Evolutionary conservation across 208 protist genomes (phyloP).

Genomic region (Leptomonas seymouri): DNA sequence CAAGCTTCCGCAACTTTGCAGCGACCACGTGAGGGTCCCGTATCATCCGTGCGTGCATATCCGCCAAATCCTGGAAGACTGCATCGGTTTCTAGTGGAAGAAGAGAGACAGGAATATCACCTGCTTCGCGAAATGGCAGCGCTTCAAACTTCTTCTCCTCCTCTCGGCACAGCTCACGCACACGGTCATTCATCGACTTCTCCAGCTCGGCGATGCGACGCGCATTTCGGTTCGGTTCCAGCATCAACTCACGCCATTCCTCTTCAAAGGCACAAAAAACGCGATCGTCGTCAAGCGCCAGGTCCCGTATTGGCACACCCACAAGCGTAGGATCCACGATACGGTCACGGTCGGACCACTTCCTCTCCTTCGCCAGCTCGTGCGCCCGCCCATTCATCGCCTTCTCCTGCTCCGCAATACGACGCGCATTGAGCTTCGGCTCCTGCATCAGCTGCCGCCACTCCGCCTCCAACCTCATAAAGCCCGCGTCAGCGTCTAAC

Average conservation of each 20-base stretch:
- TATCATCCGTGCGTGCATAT: slow-evolving; percentile 9
- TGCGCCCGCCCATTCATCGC: neutral
- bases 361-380: neutral
- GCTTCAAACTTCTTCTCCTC: neutral
- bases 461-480: slow-evolving; percentile 38
- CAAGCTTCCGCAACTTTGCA: slow-evolving; percentile 29
- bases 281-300: neutral
- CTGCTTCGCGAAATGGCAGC: slow-evolving; percentile 23
- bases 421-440: slow-evolving; percentile 33
- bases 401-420: neutral
- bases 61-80: slow-evolving; percentile 27
- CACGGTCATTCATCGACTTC: neutral
- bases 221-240: slow-evolving; percentile 43
- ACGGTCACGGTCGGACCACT: neutral
- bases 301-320: neutral
- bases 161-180: slow-evolving; percentile 36
- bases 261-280: neutral
- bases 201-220: neutral
- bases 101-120: slow-evolving; percentile 27
- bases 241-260: slow-evolving; percentile 39
- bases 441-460: slow-evolving; percentile 39
- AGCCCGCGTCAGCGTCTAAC: slow-evolving; percentile 43
- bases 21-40: slow-evolving; percentile 19
- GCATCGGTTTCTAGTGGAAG: slow-evolving; percentile 35
- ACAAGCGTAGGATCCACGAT: neutral